phyloP scores from a whole-genome alignment of 1,284 basidiomycete genomes.

The Leccinum fuscescens region DNA sequence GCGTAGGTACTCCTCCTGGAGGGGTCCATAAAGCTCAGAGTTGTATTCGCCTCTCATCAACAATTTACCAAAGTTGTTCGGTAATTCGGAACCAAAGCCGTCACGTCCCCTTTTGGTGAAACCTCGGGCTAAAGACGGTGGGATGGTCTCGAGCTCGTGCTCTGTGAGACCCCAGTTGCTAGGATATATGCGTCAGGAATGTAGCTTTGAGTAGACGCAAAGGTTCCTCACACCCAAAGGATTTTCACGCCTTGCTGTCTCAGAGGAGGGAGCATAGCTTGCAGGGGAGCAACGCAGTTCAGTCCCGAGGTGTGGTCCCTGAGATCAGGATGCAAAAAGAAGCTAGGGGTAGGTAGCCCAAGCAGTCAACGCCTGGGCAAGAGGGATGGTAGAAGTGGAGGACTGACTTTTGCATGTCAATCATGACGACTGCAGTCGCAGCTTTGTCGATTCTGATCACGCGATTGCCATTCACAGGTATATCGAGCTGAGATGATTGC shows the following conservation, averaged over 20 bases:
- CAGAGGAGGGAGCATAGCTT: slow-evolving; percentile 48
- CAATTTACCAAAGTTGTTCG: slow-evolving; percentile 53
- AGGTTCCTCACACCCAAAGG: slow-evolving; percentile 58
- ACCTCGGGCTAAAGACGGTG: slow-evolving; percentile 51
- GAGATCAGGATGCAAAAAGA: slow-evolving; percentile 64
- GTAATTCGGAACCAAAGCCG: slow-evolving; percentile 58
- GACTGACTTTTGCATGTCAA: slow-evolving; percentile 81
- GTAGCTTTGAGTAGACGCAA: background rate
- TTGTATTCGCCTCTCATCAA: slow-evolving; percentile 61
- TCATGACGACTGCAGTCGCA: slow-evolving; percentile 55
- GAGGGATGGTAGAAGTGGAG: background rate
- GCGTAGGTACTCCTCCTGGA: slow-evolving; percentile 54
- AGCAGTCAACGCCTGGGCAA: slow-evolving; percentile 3
- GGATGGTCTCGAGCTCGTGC: slow-evolving; percentile 58
- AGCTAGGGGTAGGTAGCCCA: slow-evolving; percentile 37
- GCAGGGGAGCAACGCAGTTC: slow-evolving; percentile 54
- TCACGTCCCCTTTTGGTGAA: slow-evolving; percentile 51
- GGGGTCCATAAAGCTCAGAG: slow-evolving; percentile 56
- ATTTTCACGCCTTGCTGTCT: slow-evolving; percentile 57
- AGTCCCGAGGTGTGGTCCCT: slow-evolving; percentile 56
- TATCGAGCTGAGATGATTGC: slow-evolving; percentile 46
- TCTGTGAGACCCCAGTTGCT: slow-evolving; percentile 73
- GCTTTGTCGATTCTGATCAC: slow-evolving; percentile 50
- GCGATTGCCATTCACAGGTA: slow-evolving; percentile 51
- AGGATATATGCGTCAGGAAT: slow-evolving; percentile 2